Conservation (phyloP, 2,329 filamentous ascomycete genomes). For the Zopfia rhizophila region DNA sequence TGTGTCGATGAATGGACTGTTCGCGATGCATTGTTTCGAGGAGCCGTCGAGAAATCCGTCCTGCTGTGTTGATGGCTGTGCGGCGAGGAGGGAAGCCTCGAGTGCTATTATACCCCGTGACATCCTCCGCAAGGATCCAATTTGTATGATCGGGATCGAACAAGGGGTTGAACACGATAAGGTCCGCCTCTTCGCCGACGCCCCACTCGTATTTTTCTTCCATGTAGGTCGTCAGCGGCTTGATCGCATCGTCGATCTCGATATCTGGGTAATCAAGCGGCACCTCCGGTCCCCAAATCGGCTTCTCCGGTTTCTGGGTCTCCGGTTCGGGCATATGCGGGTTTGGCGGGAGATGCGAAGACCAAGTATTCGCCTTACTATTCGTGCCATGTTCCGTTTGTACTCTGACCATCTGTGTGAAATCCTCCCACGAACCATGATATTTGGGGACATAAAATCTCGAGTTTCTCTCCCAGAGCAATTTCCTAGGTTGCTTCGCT, state of each 20-base stretch:
- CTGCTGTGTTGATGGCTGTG: slow-evolving; percentile 76
- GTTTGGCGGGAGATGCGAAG: slow-evolving; percentile 51
- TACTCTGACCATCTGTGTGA: slow-evolving; percentile 70
- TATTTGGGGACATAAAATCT: slow-evolving; percentile 79
- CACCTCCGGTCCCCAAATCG: slow-evolving; percentile 60
- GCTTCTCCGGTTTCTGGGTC: slow-evolving; percentile 53
- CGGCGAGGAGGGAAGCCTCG: slow-evolving; percentile 71
- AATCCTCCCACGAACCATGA: slow-evolving; percentile 78
- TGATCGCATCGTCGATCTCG: slow-evolving; percentile 63
- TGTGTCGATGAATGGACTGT: slow-evolving; percentile 73
- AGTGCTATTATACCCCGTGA: slow-evolving; percentile 72
- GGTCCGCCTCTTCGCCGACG: slow-evolving; percentile 76
- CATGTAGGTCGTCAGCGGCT: slow-evolving; percentile 66
- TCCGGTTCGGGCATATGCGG: slow-evolving; percentile 55
- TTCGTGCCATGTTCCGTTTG: slow-evolving; percentile 67
- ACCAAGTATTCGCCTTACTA: slow-evolving; percentile 57
- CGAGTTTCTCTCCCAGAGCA: slow-evolving; percentile 80
- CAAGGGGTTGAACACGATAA: slow-evolving; percentile 81
- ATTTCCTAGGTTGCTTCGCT: slow-evolving; percentile 72
- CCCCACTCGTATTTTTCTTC: slow-evolving; percentile 70
- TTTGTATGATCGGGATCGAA: slow-evolving; percentile 77
- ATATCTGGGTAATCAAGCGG: slow-evolving; percentile 56
- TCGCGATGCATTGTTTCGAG: slow-evolving; percentile 80
- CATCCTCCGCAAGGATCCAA: slow-evolving; percentile 77
- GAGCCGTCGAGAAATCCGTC: slow-evolving; percentile 73